Conservation (phyloP, 306 rosid species). For the Bauhinia variegata region DNA sequence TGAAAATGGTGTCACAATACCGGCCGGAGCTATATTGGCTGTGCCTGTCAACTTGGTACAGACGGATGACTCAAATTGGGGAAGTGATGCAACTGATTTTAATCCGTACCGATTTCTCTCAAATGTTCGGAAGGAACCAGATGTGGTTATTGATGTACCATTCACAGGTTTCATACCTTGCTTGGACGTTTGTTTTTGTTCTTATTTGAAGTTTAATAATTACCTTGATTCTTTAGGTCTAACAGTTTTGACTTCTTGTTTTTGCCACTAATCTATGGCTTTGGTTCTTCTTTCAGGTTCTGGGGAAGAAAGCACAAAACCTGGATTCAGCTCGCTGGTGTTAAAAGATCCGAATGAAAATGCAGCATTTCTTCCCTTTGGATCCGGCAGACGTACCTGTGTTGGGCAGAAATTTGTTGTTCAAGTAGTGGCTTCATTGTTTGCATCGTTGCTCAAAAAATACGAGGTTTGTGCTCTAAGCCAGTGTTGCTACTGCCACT, state of each 20-base stretch:
- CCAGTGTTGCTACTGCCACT: conserved; percentile 7
- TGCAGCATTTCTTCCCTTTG: conserved; percentile 77
- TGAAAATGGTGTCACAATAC: conserved; percentile 64
- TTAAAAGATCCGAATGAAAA: conserved; percentile 68
- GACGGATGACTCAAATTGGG: conserved; percentile 74
- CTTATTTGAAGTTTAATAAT: too few relatives aligned
- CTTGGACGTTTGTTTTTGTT: background rate
- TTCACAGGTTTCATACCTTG: conserved; percentile 38
- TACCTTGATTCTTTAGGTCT: too few relatives aligned
- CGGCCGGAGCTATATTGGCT: conserved; percentile 71
- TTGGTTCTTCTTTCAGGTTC: conserved; percentile 41
- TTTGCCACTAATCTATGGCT: conserved; percentile 26
- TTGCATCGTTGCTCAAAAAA: conserved; percentile 59
- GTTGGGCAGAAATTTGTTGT: conserved; percentile 73
- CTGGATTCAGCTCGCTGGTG: conserved; percentile 40
- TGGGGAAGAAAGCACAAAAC: conserved; percentile 37
- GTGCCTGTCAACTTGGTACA: conserved; percentile 73
- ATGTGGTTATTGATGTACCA: conserved; percentile 37
- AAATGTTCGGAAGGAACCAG: conserved; percentile 43
- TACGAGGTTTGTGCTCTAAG: conserved; percentile 63
- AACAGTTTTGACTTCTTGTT: background rate
- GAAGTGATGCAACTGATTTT: conserved; percentile 65
- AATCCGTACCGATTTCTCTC: conserved; percentile 77
- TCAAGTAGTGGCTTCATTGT: conserved; percentile 59
- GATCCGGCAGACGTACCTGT: conserved; percentile 74